A percentile compares a stretch with the other conserved stretches of the same genome.
Evolutionary conservation across 768 basidiomycete genomes (phyloP).

Genomic region (Hypsizygus marmoreus): DNA sequence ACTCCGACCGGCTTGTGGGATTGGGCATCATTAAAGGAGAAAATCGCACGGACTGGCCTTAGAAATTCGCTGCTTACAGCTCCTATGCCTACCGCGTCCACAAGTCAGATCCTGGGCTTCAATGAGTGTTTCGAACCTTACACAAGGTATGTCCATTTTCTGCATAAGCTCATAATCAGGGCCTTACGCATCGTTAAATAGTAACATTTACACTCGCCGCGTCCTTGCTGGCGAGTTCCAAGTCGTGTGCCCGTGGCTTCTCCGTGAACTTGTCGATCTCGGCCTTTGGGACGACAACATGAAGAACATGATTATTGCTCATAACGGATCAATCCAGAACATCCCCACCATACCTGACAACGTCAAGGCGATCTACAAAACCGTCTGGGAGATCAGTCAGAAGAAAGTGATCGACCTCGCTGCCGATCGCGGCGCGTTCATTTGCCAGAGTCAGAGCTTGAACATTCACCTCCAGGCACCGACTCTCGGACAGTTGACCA

Average conservation of each 20-base stretch:
- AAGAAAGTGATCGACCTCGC: constrained; percentile 98
- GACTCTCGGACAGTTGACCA: constrained; percentile 88
- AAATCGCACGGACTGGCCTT: constrained; percentile 78
- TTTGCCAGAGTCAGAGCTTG: constrained; percentile 93
- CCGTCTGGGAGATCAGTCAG: constrained; percentile 99
- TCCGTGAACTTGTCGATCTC: constrained; percentile 95
- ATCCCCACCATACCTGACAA: constrained; percentile 88
- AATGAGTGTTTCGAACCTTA: constrained; percentile 99
- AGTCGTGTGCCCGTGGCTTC: constrained; percentile 97
- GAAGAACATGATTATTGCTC: constrained; percentile 99
- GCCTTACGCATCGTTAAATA: constrained; percentile 31
- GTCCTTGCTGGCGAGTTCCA: constrained; percentile 99
- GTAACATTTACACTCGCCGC: constrained; percentile 98
- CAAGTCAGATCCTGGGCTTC: constrained; percentile 96
- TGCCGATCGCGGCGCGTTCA: constrained; percentile 98
- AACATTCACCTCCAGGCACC: constrained; percentile 93
- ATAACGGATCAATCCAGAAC: constrained; percentile 87
- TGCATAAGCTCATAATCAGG: not conserved
- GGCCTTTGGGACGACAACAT: constrained; percentile 97
- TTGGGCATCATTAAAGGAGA: constrained; percentile 85
- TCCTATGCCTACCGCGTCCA: constrained; percentile 99
- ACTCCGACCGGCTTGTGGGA: constrained; percentile 92
- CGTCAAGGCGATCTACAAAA: constrained; percentile 98
- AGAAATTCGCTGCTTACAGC: constrained; percentile 89
- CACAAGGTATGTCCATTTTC: constrained; percentile 64